Percentiles rank a stretch among this genome's conserved stretches.
Evolutionary conservation across 345 rosid species (phyloP).

Genomic region (Limnanthes douglasii): DNA sequence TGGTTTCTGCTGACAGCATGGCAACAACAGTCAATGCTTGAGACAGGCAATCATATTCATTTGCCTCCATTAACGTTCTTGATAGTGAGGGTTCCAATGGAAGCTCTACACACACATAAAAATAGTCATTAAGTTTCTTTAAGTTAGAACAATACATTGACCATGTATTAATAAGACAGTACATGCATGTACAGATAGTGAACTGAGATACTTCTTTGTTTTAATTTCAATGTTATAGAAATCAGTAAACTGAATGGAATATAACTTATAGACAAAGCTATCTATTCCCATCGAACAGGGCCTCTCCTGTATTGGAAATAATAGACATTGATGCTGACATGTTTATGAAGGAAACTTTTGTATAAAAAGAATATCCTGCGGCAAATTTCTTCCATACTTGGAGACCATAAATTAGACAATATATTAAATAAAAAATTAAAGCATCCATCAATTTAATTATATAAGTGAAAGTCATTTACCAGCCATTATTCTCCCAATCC

Average conservation of each 20-base stretch:
- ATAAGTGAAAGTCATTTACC: slow-evolving; percentile 34
- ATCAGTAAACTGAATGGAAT: no score
- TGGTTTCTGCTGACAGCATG: slow-evolving; percentile 88
- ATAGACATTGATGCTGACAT: no score
- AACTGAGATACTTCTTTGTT: no score
- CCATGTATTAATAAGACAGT: no score
- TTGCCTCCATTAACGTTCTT: slow-evolving; percentile 85
- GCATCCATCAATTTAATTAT: slow-evolving; percentile 4
- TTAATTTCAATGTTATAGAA: no score
- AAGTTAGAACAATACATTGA: no score
- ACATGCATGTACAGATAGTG: no score
- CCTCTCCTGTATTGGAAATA: background rate
- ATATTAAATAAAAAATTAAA: background rate
- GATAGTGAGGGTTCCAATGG: slow-evolving; percentile 96
- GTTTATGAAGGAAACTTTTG: no score
- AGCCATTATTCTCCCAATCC: slow-evolving; percentile 75
- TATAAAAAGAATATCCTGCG: no score
- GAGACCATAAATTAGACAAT: background rate
- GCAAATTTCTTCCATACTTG: no score
- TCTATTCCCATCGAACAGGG: background rate
- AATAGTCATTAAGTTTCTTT: slow-evolving; percentile 3
- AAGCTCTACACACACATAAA: slow-evolving; percentile 47
- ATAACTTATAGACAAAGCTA: background rate
- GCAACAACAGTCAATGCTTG: slow-evolving; percentile 94
- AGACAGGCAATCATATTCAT: slow-evolving; percentile 65